These are phyloP conservation scores for Podaxis pistillaris DNA, from an alignment of 768 basidiomycete species.

Conservation along the genomic window DNA sequence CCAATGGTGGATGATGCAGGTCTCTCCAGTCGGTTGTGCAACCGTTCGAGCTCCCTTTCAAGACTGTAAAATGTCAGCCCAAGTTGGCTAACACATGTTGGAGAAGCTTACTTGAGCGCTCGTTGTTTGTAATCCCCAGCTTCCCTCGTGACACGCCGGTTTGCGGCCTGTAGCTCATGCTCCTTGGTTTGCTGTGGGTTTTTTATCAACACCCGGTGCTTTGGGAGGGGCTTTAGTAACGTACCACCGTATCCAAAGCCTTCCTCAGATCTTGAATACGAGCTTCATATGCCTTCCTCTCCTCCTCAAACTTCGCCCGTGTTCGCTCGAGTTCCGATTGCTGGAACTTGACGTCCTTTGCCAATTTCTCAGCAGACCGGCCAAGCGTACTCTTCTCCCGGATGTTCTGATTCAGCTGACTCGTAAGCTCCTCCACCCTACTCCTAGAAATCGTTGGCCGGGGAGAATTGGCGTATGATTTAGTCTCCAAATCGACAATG, in stretches of 20 bases:
- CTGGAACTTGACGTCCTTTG: constrained; percentile 53
- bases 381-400: constrained; percentile 49
- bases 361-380: constrained; percentile 32
- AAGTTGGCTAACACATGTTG: background rate
- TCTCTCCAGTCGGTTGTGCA: constrained; percentile 24
- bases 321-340: constrained; percentile 63
- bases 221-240: constrained; percentile 21
- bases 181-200: constrained; percentile 62
- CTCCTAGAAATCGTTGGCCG: constrained; percentile 54
- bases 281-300: constrained; percentile 55
- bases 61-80: constrained; percentile 18
- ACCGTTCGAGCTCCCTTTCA: constrained; percentile 27
- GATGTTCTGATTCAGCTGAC: constrained; percentile 51
- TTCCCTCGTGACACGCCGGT: constrained; percentile 76
- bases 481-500: constrained; percentile 81
- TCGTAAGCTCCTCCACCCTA: constrained; percentile 71
- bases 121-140: constrained; percentile 72
- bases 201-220: constrained; percentile 14
- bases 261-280: constrained; percentile 58
- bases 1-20: constrained; percentile 15
- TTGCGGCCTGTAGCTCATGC: constrained; percentile 63
- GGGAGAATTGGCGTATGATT: constrained; percentile 64
- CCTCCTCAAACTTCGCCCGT: constrained; percentile 61
- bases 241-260: constrained; percentile 60
- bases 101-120: constrained; percentile 53